Evolutionary conservation across 176 grass and related monocot genomes (phyloP).

Genomic region (Phoenix dactylifera): DNA sequence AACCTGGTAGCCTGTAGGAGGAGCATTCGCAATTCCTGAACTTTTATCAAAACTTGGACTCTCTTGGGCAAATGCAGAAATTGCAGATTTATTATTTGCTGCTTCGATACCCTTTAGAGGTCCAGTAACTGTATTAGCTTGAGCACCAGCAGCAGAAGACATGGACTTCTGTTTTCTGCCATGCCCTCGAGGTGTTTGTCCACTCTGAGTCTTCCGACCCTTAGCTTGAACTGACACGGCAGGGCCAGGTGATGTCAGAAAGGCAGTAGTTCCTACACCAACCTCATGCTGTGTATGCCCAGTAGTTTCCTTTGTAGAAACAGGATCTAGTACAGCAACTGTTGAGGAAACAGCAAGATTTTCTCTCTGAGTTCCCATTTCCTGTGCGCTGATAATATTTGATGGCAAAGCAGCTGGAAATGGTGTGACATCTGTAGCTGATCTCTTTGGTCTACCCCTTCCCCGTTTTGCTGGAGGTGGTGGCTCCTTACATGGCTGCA

Average conservation of each 20-base stretch:
- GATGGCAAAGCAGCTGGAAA: slow-evolving; percentile 23
- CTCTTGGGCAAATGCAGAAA: slow-evolving; percentile 32
- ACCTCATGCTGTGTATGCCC: slow-evolving; percentile 11
- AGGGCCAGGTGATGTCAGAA: slow-evolving; percentile 14
- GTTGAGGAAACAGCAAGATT: neutral
- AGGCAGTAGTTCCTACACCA: slow-evolving; percentile 23
- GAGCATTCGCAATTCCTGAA: slow-evolving; percentile 7
- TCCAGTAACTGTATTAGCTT: slow-evolving; percentile 23
- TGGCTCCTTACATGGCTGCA: slow-evolving; percentile 20
- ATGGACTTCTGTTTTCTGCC: slow-evolving; percentile 57
- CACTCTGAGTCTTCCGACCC: slow-evolving; percentile 41
- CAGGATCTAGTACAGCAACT: slow-evolving; percentile 10
- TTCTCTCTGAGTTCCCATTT: slow-evolving; percentile 19
- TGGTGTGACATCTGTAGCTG: slow-evolving; percentile 19
- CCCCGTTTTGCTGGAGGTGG: slow-evolving; percentile 60
- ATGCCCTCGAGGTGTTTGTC: slow-evolving; percentile 50
- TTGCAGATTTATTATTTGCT: slow-evolving; percentile 21
- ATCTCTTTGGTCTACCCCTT: slow-evolving; percentile 83
- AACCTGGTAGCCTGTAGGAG: slow-evolving; percentile 10
- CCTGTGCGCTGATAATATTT: slow-evolving; percentile 30
- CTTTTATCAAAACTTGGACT: neutral
- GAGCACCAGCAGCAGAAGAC: slow-evolving; percentile 18
- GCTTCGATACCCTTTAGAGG: slow-evolving; percentile 24
- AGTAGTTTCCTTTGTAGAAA: slow-evolving; percentile 19
- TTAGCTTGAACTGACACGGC: slow-evolving; percentile 24